These are phyloP conservation scores for Neurospora discreta DNA, from an alignment of 495 filamentous ascomycete species.

Conservation along the genomic window DNA sequence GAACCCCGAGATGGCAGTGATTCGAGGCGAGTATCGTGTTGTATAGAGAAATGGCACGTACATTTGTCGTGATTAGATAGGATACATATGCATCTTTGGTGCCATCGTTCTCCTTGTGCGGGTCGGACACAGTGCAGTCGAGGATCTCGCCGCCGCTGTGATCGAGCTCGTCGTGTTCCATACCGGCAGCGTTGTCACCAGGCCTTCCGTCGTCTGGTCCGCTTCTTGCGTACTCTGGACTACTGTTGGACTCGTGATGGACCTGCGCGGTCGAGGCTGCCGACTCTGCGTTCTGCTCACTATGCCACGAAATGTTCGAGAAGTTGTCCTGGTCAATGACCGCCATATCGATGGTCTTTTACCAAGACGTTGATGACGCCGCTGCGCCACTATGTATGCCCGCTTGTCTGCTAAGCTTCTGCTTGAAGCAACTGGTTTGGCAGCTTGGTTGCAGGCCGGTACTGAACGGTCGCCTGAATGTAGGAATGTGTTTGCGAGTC, in stretches of 20 bases:
- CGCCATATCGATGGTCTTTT: conserved; percentile 21
- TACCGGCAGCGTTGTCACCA: conserved; percentile 7
- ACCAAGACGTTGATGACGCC: background rate
- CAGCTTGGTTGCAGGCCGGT: background rate
- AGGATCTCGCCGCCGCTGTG: conserved; percentile 69
- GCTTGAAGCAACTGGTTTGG: background rate
- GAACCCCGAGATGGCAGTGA: background rate
- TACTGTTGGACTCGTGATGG: conserved; percentile 7
- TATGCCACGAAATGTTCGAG: conserved; percentile 40
- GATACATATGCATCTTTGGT: conserved; percentile 96
- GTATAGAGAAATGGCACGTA: conserved; percentile 29
- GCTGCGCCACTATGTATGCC: background rate
- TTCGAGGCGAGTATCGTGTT: background rate
- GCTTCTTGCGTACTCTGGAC: conserved; percentile 11
- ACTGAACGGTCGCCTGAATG: background rate
- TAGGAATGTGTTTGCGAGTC: background rate
- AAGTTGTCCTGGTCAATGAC: conserved; percentile 40
- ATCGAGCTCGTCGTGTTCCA: conserved; percentile 39
- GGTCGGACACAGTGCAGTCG: conserved; percentile 69
- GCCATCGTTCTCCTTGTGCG: conserved; percentile 90
- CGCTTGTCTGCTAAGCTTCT: background rate
- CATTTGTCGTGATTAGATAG: conserved; percentile 84
- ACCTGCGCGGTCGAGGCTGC: conserved; percentile 1
- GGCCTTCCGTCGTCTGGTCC: conserved; percentile 13
- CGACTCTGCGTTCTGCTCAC: conserved; percentile 20